Evolutionary conservation across 2,329 filamentous ascomycete genomes (phyloP), one percentile per base, ranked within the genome.

Genomic region (Exophiala lecanii-corni): DNA sequence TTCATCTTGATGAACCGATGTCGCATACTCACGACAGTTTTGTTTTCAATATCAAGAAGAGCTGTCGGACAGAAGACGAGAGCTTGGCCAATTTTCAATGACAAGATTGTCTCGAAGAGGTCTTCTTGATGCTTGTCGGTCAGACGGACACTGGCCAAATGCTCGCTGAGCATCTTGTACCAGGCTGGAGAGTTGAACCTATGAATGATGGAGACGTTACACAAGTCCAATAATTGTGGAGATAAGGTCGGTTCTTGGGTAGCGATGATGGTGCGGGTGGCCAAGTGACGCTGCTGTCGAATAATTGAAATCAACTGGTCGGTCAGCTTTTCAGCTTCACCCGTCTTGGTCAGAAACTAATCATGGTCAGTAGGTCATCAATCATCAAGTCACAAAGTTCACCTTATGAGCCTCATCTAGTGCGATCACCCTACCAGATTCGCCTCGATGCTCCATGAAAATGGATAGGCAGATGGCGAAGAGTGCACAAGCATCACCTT

Each of bases 381-480:
- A 4, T n/a, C 18, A 5, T 7, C 2, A 34, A 9, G 19, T 19
- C 19, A 13, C 17, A 34, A 16, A 39, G 35, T 52, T 37, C 60
- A 76, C 74, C 55, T 89, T 89, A 58, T 92, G 86, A 0, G 86
- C 86, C 58, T 91, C 84, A 49, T 91, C 85, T 0, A 89, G 67
- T 0, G 82, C 83, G 10, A 89, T 63, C 26, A 89, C 68, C 3
- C 79, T 72, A 1, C 82, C 78, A 1, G 71, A 56, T 0, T 59
- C 60, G 0, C 54, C 50, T 0, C 71, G 62, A 35, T 77, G 69
- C 45, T 82, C 75, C 0, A 86, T 61, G 55, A 86, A 87, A 0
- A 86, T 63, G 2, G 72, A 72, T 1, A 91, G 67, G 15, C 78
- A 83, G 30, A 89, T 82, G 40, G 84, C 81, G 62, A 91, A 91